Conservation (phyloP, 768 basidiomycete genomes). For the Clitopilus hobsonii region DNA sequence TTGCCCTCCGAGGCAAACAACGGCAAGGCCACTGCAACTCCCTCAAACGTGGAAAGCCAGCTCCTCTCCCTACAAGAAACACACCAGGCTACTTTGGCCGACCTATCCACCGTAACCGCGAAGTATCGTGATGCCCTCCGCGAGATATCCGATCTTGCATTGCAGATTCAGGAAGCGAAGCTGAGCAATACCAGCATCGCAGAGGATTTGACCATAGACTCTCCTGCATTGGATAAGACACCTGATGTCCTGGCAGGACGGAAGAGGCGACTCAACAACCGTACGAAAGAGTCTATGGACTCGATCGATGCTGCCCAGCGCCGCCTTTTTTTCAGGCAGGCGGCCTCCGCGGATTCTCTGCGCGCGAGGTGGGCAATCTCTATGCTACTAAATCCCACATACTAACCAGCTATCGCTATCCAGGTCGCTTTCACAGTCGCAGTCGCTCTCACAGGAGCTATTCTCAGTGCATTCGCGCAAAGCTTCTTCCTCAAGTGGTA, state of each 20-base stretch:
- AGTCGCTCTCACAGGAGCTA: slow-evolving; percentile 96
- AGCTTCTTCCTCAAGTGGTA: slow-evolving; percentile 72
- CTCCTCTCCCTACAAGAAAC: slow-evolving; percentile 75
- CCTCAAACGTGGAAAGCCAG: slow-evolving; percentile 52
- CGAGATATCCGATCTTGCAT: slow-evolving; percentile 89
- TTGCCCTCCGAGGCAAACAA: slow-evolving; percentile 19
- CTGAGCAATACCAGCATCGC: slow-evolving; percentile 46
- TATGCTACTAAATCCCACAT: slow-evolving; percentile 1
- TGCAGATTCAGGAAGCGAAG: slow-evolving; percentile 86
- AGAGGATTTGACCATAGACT: slow-evolving; percentile 29
- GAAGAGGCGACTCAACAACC: slow-evolving; percentile 48
- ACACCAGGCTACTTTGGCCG: slow-evolving; percentile 73
- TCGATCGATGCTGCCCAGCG: slow-evolving; percentile 42
- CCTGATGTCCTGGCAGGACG: slow-evolving; percentile 36
- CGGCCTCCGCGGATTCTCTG: slow-evolving; percentile 83
- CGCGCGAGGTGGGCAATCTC: slow-evolving; percentile 70
- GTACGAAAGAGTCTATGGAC: slow-evolving; percentile 40
- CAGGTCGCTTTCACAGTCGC: slow-evolving; percentile 90
- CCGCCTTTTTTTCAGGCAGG: slow-evolving; percentile 84
- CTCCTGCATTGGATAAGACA: slow-evolving; percentile 38
- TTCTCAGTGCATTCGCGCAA: slow-evolving; percentile 86
- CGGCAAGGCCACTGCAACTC: slow-evolving; percentile 15
- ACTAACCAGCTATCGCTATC: slow-evolving; percentile 9
- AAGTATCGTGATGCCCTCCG: slow-evolving; percentile 88
- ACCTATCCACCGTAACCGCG: slow-evolving; percentile 69